Percentiles rank a stretch among this genome's conserved stretches.
Conservation (phyloP, 208 protist species). For the Polymyxa betae region DNA sequence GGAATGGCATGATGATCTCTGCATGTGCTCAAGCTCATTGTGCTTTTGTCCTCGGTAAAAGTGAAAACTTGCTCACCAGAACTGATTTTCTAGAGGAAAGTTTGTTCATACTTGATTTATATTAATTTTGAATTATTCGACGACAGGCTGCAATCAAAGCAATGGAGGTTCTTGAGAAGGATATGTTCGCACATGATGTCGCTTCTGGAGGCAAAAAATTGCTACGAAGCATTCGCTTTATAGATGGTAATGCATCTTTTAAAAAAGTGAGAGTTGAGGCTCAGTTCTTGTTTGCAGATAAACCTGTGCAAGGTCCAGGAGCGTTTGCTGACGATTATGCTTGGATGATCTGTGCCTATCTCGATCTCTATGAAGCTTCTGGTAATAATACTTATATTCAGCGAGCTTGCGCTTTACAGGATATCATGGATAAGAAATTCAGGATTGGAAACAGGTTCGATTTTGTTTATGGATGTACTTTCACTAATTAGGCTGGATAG, state of each 20-base stretch:
- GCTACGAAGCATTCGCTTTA: neutral
- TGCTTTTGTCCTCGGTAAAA: neutral
- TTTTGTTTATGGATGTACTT: neutral
- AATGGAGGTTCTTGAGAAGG: neutral
- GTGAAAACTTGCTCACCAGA: neutral
- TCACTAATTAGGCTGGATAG: neutral
- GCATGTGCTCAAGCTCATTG: neutral
- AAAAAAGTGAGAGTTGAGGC: neutral
- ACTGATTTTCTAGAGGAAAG: neutral
- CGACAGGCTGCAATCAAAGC: neutral
- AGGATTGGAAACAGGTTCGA: neutral
- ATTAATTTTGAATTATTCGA: neutral
- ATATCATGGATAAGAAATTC: constrained; percentile 16
- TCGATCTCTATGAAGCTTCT: constrained; percentile 51
- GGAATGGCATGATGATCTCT: constrained; percentile 55
- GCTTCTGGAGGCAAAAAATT: neutral
- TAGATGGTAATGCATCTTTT: neutral
- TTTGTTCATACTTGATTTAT: neutral
- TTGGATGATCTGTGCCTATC: neutral
- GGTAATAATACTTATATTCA: neutral
- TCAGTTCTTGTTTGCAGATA: neutral
- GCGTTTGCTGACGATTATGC: constrained; percentile 10
- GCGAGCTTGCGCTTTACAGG: neutral
- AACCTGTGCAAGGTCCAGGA: neutral
- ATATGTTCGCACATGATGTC: neutral